phyloP scores from a whole-genome alignment of 176 grass and related monocot genomes.

The Bothriochloa decipiens region DNA sequence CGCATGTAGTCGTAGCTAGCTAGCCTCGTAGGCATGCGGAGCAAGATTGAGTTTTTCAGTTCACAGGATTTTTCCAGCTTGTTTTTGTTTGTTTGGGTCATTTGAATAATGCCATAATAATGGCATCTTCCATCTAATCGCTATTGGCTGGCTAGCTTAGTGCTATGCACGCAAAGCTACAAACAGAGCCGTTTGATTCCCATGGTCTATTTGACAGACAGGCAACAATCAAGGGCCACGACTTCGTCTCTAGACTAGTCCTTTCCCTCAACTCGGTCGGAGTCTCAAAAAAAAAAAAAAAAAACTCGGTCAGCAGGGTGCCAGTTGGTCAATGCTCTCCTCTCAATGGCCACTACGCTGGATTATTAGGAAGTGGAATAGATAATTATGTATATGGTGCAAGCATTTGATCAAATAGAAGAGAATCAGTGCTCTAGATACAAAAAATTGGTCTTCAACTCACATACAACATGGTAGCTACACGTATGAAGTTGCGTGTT shows the following conservation, averaged over 20 bases:
- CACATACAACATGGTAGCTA: too few relatives aligned
- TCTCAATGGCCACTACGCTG: not conserved
- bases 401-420: too few relatives aligned
- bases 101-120: conserved; percentile 22
- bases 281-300: too few relatives aligned
- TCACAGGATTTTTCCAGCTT: conserved; percentile 19
- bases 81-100: not conserved
- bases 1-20: conserved; percentile 29
- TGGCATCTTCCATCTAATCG: conserved; percentile 13
- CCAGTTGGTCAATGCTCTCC: conserved; percentile 22
- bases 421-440: too few relatives aligned
- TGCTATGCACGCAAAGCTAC: conserved; percentile 42
- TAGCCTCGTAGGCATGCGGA: too few relatives aligned
- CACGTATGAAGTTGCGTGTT: too few relatives aligned
- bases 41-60: not conserved
- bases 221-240: conserved; percentile 6
- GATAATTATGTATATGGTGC: not conserved
- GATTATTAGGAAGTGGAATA: not conserved
- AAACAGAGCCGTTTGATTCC: not conserved
- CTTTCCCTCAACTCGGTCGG: conserved; percentile 39
- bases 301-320: conserved; percentile 15
- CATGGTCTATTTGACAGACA: not conserved
- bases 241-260: conserved; percentile 15
- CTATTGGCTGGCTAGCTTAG: conserved; percentile 3
- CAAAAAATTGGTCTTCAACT: too few relatives aligned